Conservation (phyloP, 2,329 filamentous ascomycete species). For the Sphaerostilbella broomeana region DNA sequence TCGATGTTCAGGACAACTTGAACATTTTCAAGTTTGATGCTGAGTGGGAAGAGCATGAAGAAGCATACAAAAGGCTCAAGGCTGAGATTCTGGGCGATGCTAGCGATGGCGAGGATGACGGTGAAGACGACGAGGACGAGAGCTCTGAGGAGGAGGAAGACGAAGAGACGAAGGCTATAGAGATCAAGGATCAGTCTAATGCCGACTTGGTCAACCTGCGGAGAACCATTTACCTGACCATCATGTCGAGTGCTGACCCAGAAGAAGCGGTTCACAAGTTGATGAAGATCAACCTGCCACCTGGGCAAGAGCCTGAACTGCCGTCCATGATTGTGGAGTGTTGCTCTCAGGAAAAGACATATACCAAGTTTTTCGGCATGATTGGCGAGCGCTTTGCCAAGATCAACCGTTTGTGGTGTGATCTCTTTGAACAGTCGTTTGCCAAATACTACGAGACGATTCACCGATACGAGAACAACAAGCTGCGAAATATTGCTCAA, state of each 20-base stretch:
- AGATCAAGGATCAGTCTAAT: slow-evolving; percentile 97
- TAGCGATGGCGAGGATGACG: slow-evolving; percentile 76
- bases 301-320: slow-evolving; percentile 80
- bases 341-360: slow-evolving; percentile 92
- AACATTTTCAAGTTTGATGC: slow-evolving; percentile 95
- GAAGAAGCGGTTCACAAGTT: slow-evolving; percentile 97
- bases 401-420: slow-evolving; percentile 89
- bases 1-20: slow-evolving; percentile 77
- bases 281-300: slow-evolving; percentile 84
- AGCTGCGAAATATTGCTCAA: slow-evolving; percentile 86
- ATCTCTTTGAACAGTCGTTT: slow-evolving; percentile 86
- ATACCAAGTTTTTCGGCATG: slow-evolving; percentile 93
- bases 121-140: slow-evolving; percentile 56
- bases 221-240: slow-evolving; percentile 91
- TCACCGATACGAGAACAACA: slow-evolving; percentile 93
- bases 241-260: slow-evolving; percentile 92
- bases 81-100: slow-evolving; percentile 90
- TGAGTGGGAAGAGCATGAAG: slow-evolving; percentile 86
- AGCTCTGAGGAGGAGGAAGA: slow-evolving; percentile 68
- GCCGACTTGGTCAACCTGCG: slow-evolving; percentile 90
- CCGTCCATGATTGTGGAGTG: slow-evolving; percentile 97
- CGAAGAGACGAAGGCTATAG: slow-evolving; percentile 72
- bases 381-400: slow-evolving; percentile 94
- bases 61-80: slow-evolving; percentile 81
- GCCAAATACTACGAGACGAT: slow-evolving; percentile 95